Percentiles rank a stretch among this genome's conserved stretches.
phyloP scores from a whole-genome alignment of 2,329 filamentous ascomycete genomes.

The Hymenoscyphus linearis region DNA sequence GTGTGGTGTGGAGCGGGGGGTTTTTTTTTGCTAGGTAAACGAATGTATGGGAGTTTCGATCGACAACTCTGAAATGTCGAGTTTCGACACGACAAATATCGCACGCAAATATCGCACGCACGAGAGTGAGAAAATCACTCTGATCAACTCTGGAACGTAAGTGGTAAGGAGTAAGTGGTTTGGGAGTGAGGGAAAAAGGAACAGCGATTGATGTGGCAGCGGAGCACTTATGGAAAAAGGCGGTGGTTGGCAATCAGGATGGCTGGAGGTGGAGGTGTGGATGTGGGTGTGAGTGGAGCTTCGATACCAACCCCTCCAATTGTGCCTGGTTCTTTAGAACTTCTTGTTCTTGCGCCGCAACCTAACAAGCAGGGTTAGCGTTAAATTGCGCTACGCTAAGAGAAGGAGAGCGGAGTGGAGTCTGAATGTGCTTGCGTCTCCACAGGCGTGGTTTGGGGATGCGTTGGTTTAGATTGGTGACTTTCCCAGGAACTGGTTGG shows the following conservation, averaged over 20 bases:
- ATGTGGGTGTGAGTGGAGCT: too few species aligned
- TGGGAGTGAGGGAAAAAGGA: background rate
- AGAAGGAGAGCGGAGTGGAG: background rate
- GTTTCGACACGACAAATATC: background rate
- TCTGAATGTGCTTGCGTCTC: background rate
- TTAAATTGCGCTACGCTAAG: background rate
- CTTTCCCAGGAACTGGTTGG: background rate
- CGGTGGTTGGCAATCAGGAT: background rate
- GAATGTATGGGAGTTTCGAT: background rate
- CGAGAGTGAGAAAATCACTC: background rate
- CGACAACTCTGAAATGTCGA: background rate
- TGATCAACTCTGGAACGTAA: background rate
- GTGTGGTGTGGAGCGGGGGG: background rate
- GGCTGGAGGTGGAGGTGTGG: too few species aligned
- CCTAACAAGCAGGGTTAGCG: background rate
- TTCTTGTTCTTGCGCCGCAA: background rate
- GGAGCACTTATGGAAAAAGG: background rate
- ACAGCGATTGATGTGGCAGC: background rate
- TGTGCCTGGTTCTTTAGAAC: background rate
- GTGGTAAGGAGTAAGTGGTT: background rate
- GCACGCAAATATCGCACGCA: background rate
- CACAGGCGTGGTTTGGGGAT: background rate
- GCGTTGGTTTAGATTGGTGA: background rate
- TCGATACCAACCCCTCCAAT: background rate
- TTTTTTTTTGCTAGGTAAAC: background rate